A percentile compares a stretch with the other conserved stretches of the same genome.
Conservation (phyloP, 371 early-diverging fungal genomes). For the Sporodiniella umbellata region DNA sequence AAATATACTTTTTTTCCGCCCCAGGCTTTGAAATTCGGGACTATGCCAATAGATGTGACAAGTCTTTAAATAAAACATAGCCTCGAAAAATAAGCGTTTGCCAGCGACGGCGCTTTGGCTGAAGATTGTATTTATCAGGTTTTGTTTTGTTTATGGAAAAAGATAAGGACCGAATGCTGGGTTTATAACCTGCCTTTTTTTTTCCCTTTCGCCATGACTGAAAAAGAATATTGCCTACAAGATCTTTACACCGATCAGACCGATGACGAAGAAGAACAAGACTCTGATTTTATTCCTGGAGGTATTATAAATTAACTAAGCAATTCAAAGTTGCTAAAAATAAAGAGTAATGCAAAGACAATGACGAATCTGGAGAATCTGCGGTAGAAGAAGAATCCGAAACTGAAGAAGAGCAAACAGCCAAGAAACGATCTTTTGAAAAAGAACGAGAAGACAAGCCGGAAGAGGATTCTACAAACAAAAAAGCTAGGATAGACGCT, state of each 20-base stretch:
- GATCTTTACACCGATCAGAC: conserved; percentile 17
- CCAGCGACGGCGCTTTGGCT: too few species aligned
- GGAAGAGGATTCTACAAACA: conserved; percentile 4
- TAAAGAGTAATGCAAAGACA: background rate
- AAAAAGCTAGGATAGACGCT: conserved; percentile 38
- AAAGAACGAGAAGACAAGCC: too few species aligned
- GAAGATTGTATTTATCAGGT: too few species aligned
- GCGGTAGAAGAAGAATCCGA: conserved; percentile 10
- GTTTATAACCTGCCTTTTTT: background rate
- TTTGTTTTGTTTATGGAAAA: too few species aligned
- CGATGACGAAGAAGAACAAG: conserved; percentile 19
- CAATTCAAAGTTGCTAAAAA: background rate
- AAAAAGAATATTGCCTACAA: conserved; percentile 5
- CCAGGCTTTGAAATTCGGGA: too few species aligned
- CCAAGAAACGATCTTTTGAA: conserved; percentile 3
- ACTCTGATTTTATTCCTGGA: conserved; percentile 24
- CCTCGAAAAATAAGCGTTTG: too few species aligned
- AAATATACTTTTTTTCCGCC: too few species aligned
- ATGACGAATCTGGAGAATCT: background rate
- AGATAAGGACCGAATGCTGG: background rate
- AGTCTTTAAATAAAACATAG: too few species aligned
- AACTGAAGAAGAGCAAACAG: background rate
- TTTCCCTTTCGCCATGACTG: background rate
- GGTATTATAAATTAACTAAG: conserved; percentile 1
- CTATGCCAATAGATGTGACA: too few species aligned